Evolutionary conservation across 345 rosid species (phyloP).

Genomic region (Eucalyptus decipiens): DNA sequence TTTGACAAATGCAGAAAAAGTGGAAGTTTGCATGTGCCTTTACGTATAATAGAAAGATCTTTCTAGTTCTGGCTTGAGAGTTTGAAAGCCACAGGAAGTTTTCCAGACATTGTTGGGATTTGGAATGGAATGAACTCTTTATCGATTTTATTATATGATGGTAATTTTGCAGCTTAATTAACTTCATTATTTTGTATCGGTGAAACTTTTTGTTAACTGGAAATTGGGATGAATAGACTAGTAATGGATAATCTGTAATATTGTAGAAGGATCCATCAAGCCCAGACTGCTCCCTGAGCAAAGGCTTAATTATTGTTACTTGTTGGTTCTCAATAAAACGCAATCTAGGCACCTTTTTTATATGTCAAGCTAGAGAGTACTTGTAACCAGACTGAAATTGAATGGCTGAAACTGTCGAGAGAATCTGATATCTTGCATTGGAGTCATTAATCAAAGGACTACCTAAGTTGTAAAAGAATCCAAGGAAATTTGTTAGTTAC

Average conservation of each 20-base stretch:
- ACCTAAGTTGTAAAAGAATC: background rate
- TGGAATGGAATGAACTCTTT: background rate
- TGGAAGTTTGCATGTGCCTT: background rate
- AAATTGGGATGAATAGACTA: background rate
- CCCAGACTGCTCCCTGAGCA: background rate
- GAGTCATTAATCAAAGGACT: background rate
- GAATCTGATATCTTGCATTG: background rate
- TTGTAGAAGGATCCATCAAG: background rate
- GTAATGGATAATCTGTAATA: background rate
- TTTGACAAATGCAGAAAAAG: background rate
- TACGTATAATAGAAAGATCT: background rate
- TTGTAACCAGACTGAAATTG: background rate
- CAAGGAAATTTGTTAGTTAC: background rate
- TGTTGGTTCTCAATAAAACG: background rate
- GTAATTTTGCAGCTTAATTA: background rate
- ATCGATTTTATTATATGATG: background rate
- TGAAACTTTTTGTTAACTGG: background rate
- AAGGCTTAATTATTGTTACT: background rate
- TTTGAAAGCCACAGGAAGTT: background rate
- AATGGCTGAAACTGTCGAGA: background rate
- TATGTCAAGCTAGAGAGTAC: background rate
- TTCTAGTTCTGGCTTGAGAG: background rate
- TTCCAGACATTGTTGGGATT: background rate
- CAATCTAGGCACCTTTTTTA: background rate
- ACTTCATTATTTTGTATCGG: background rate